Base-by-base conservation (phyloP, 1,139 yeast genomes). In the Yamadazyma conglobata region DNA sequence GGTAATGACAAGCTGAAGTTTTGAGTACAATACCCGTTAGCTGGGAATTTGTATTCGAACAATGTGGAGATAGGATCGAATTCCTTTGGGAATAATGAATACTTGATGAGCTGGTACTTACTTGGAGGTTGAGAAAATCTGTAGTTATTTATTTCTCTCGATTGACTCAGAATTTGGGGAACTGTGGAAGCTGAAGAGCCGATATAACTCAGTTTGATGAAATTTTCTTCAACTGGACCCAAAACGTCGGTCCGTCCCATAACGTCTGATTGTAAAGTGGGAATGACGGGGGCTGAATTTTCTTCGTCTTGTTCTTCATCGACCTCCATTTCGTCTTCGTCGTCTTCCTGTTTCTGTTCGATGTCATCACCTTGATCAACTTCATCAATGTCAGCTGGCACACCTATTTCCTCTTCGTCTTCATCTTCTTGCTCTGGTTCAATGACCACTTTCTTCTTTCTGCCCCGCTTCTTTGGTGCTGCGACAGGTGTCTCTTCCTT, bases 31-130 rank as follows among this genome's bases (percentile, higher is more conserved):
- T 56, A 67, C 2, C 76, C 76, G 26, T 62, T 59, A 1, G 77
- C 60, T 9, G 62, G 60, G 37, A 73, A 60, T 31, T 56, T 58
- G 44, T 70, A 73, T 33, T 73, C 77, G 39, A 72, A 69, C 47
- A 55, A 47, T n/a, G 57, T 46, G 15, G 51, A 54, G 23, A 44
- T 39, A 17, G 55, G 44, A 31, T 49, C 52, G 6, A 35, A 39
- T 2, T 53, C 46, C 1, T 58, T 47, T 4, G 71, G 69, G 41
- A 66, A 66, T 22, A 67, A 46, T 0, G 58, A 43, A 23, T 50
- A 47, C 35, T 54, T 61, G 19, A 56, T 39, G 13, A 51, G 50
- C 35, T 63, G 62, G 19, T 56, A 46, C 27, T 51, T 43, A 13
- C 56, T 33, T 4, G 34, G 30, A 13, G 39, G 35, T 12, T 39